Conservation (phyloP, 305 asterid genomes). For the Fraxinus baroniana region DNA sequence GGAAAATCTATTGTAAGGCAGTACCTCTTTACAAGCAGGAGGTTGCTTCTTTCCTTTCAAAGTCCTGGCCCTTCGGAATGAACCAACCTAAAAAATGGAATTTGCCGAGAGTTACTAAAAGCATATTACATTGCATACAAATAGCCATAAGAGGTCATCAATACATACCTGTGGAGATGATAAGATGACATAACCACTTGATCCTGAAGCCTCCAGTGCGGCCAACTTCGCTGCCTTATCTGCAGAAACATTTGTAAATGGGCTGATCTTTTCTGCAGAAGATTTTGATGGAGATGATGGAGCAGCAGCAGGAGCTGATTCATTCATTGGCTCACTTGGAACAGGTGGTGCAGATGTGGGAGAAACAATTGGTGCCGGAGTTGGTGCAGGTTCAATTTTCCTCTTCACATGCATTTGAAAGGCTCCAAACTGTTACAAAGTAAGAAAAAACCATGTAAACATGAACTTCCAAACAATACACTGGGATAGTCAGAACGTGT, state of each 20-base stretch:
- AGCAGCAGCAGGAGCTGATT: constrained; percentile 42
- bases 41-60: constrained; percentile 66
- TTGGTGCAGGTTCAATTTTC: constrained; percentile 44
- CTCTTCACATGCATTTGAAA: constrained; percentile 74
- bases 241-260: constrained; percentile 51
- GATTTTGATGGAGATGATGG: constrained; percentile 52
- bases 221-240: constrained; percentile 67
- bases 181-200: constrained; percentile 57
- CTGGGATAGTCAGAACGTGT: not conserved
- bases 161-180: constrained; percentile 64
- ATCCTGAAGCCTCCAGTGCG: constrained; percentile 65
- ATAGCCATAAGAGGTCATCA: constrained; percentile 15
- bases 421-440: constrained; percentile 57
- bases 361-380: constrained; percentile 42
- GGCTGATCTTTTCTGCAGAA: constrained; percentile 54
- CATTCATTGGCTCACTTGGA: constrained; percentile 52
- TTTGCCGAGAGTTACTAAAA: constrained; percentile 19
- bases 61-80: constrained; percentile 63
- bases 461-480: not conserved
- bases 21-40: constrained; percentile 76
- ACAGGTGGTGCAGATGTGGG: constrained; percentile 44
- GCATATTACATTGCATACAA: constrained; percentile 7
- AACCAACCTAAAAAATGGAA: constrained; percentile 58
- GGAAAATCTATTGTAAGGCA: constrained; percentile 7
- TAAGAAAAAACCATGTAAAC: not conserved